Evolutionary conservation across 148 eudicot genomes (phyloP).

Genomic region (Amaranthus palmeri): DNA sequence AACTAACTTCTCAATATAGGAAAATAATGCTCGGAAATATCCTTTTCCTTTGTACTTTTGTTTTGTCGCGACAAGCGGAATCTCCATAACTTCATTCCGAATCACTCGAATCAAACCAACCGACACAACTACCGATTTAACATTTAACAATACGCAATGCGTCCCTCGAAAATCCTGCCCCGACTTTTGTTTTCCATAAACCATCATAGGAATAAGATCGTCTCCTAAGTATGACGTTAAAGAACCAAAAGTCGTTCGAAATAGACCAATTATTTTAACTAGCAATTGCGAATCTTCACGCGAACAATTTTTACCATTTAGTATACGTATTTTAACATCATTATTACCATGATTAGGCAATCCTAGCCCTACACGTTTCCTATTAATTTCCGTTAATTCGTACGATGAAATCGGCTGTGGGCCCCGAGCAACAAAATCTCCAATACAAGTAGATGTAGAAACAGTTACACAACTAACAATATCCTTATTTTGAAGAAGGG

Average conservation of each 20-base stretch:
- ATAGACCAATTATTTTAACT: conserved; percentile 62
- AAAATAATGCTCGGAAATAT: conserved; percentile 63
- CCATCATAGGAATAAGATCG: conserved; percentile 92
- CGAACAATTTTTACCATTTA: conserved; percentile 68
- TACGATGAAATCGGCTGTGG: conserved; percentile 44
- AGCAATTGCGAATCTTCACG: conserved; percentile 58
- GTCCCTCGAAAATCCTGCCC: conserved; percentile 95
- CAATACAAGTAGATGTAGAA: conserved; percentile 57
- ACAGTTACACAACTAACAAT: conserved; percentile 44
- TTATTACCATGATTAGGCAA: conserved; percentile 29
- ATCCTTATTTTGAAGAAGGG: conserved; percentile 35
- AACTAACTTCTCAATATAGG: conserved; percentile 68
- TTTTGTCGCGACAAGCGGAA: conserved; percentile 89
- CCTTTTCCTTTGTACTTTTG: conserved; percentile 85
- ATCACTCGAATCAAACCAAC: conserved; percentile 82
- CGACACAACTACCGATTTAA: conserved; percentile 74
- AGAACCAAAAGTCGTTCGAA: conserved; percentile 79
- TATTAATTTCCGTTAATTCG: conserved; percentile 30
- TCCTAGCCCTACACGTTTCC: conserved; percentile 41
- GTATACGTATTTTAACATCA: conserved; percentile 59
- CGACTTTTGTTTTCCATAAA: conserved; percentile 82
- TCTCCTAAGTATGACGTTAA: conserved; percentile 66
- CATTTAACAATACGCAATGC: conserved; percentile 75
- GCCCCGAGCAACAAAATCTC: conserved; percentile 43
- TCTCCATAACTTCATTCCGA: conserved; percentile 79